phyloP scores from a whole-genome alignment of 1,284 basidiomycete genomes.

The Malassezia japonica region DNA sequence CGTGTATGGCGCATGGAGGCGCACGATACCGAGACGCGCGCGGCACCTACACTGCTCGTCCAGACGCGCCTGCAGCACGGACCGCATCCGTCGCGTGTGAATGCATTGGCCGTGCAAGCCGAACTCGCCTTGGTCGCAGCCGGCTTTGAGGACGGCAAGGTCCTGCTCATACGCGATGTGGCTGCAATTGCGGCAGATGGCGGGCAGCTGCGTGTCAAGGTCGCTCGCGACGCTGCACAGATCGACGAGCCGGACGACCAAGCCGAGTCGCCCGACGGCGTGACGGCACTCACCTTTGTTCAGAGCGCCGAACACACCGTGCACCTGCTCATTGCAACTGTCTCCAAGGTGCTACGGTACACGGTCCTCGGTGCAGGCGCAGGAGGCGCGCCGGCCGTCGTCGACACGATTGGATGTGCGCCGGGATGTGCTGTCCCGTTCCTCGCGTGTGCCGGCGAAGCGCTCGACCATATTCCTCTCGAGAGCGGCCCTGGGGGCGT shows the following conservation, averaged over 20 bases:
- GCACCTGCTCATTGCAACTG: constrained; percentile 75
- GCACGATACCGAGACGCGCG: neutral
- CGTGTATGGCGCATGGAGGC: constrained; percentile 39
- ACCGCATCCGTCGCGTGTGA: neutral
- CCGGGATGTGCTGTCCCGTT: constrained; percentile 64
- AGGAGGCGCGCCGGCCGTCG: constrained; percentile 56
- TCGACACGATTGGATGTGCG: constrained; percentile 77
- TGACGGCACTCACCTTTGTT: constrained; percentile 76
- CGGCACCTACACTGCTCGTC: constrained; percentile 20
- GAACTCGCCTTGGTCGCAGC: constrained; percentile 77
- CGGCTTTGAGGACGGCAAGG: constrained; percentile 86
- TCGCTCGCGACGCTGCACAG: constrained; percentile 19
- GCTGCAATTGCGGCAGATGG: constrained; percentile 25
- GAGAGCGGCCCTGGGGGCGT: neutral
- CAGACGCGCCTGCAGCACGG: neutral
- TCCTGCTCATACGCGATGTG: constrained; percentile 78
- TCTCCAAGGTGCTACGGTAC: constrained; percentile 66
- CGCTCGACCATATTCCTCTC: neutral
- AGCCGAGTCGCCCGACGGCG: constrained; percentile 58
- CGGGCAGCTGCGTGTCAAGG: constrained; percentile 25
- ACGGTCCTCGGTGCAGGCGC: constrained; percentile 69
- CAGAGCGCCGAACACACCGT: constrained; percentile 10
- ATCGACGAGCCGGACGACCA: constrained; percentile 23
- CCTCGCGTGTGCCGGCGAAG: constrained; percentile 4
- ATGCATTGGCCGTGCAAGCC: constrained; percentile 58